Conservation (phyloP, 208 protist genomes). For the Trichomonas vaginalis region DNA sequence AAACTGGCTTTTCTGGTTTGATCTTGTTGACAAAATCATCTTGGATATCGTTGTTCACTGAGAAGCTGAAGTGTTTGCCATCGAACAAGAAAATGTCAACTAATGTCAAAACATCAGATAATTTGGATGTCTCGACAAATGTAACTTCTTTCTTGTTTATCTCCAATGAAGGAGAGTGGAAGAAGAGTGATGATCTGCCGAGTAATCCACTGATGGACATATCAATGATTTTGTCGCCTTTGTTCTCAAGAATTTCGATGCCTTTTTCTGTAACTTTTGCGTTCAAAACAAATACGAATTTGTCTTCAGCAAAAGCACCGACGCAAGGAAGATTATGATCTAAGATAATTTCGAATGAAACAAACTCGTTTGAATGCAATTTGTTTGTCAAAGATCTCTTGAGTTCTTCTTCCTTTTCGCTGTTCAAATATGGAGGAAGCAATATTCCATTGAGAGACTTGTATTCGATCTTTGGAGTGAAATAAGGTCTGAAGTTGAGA, state of each 20-base stretch:
- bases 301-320: background rate
- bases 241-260: background rate
- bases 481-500: background rate
- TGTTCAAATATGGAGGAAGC: background rate
- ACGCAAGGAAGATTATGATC: background rate
- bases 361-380: background rate
- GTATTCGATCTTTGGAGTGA: background rate
- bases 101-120: background rate
- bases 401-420: background rate
- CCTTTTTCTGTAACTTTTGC: background rate
- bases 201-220: background rate
- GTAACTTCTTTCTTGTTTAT: background rate
- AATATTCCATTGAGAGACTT: background rate
- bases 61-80: background rate
- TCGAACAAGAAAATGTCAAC: background rate
- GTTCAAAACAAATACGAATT: background rate
- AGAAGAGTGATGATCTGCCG: background rate
- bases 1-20: background rate
- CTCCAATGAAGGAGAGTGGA: background rate
- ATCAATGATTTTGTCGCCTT: background rate
- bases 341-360: background rate
- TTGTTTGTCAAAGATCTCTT: background rate
- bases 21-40: background rate
- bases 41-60: background rate
- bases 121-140: background rate